phyloP scores from a whole-genome alignment of 345 rosid species.

The Gossypium raimondii region DNA sequence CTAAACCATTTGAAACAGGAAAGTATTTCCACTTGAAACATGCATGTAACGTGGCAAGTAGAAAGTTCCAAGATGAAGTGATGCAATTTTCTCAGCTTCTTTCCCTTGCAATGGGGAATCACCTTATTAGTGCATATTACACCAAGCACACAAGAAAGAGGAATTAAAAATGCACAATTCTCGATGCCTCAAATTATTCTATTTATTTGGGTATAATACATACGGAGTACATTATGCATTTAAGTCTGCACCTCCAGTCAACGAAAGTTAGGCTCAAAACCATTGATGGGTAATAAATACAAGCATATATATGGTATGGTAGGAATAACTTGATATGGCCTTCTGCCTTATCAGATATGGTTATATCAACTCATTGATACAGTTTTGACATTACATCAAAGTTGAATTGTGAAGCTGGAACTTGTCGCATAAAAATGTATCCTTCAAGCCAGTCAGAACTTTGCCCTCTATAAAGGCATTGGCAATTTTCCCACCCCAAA shows the following conservation, averaged over 20 bases:
- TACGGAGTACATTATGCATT: neutral
- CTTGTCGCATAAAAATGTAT: neutral
- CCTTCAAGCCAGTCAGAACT: neutral
- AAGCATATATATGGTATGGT: neutral
- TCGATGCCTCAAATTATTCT: neutral
- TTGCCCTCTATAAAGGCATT: neutral
- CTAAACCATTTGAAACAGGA: slow-evolving; percentile 6
- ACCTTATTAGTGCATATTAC: neutral
- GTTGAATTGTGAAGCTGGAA: neutral
- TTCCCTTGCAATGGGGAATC: neutral
- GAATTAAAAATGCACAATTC: neutral
- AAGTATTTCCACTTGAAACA: neutral
- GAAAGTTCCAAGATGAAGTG: neutral
- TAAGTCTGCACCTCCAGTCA: neutral
- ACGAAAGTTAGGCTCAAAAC: neutral
- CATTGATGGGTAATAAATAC: neutral
- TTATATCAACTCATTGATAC: neutral
- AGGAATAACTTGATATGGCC: neutral
- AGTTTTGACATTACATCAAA: slow-evolving; percentile 5
- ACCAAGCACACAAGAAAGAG: neutral
- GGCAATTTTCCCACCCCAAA: slow-evolving; percentile 1
- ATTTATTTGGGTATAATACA: neutral
- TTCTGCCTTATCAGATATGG: neutral
- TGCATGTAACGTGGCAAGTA: neutral
- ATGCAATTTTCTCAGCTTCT: neutral